phyloP scores from a whole-genome alignment of 148 eudicot genomes.

The Diospyros lotus region DNA sequence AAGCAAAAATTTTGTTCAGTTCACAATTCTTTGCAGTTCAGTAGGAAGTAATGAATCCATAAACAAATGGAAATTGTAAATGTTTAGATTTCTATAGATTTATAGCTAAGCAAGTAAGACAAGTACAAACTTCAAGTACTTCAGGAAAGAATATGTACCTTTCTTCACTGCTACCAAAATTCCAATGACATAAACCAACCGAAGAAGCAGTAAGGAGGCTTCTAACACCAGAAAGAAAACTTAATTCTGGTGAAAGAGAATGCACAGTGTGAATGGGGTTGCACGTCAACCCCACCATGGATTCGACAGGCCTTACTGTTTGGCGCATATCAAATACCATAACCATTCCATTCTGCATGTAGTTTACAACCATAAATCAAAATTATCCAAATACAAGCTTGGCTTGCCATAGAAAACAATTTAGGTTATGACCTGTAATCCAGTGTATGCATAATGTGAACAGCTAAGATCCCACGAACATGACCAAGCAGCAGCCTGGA shows the following conservation, averaged over 20 bases:
- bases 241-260: slow-evolving; percentile 40
- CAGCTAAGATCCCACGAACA: slow-evolving; percentile 81
- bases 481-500: slow-evolving; percentile 95
- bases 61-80: not conserved
- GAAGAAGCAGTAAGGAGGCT: slow-evolving; percentile 77
- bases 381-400: not conserved
- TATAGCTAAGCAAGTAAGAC: not conserved
- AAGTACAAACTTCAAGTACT: not conserved
- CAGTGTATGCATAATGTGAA: slow-evolving; percentile 64
- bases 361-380: not conserved
- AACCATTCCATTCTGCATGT: slow-evolving; percentile 74
- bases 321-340: slow-evolving; percentile 81
- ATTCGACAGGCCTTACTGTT: slow-evolving; percentile 55
- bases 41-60: not conserved
- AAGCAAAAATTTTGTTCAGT: no score
- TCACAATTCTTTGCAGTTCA: no score
- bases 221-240: slow-evolving; percentile 40
- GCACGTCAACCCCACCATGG: slow-evolving; percentile 52
- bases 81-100: not conserved
- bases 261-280: slow-evolving; percentile 67
- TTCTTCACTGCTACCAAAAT: slow-evolving; percentile 43
- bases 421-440: slow-evolving; percentile 65
- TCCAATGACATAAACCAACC: slow-evolving; percentile 79
- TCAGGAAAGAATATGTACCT: slow-evolving; percentile 29
- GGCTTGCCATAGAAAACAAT: slow-evolving; percentile 6